Percentiles rank a stretch among this genome's conserved stretches.
Conservation (phyloP, 331 rosid species). For the Arachis monticola region DNA sequence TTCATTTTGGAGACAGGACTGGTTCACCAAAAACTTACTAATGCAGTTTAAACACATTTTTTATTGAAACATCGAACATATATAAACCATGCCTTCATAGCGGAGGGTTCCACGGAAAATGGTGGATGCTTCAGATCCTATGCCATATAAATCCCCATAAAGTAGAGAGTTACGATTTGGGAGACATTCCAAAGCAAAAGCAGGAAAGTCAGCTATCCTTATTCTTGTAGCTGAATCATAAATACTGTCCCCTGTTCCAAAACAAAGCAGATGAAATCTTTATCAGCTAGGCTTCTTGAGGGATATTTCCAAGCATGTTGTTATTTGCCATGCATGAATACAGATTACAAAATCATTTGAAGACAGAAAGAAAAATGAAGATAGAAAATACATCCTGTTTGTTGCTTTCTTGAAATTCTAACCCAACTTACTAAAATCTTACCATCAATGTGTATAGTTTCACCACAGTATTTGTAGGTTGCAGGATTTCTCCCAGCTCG, state of each 20-base stretch:
- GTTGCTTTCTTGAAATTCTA: slow-evolving; percentile 9
- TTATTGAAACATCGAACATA: slow-evolving; percentile 1
- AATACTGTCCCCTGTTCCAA: slow-evolving; percentile 65
- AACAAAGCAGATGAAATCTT: slow-evolving; percentile 18
- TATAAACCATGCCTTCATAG: slow-evolving; percentile 73
- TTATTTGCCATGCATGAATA: slow-evolving; percentile 7
- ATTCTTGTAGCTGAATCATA: slow-evolving; percentile 78
- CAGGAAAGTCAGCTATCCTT: slow-evolving; percentile 81
- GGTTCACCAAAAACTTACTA: slow-evolving; percentile 11
- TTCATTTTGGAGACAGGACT: neutral
- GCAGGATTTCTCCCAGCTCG: slow-evolving; percentile 91
- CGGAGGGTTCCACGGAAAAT: slow-evolving; percentile 96
- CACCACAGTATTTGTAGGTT: slow-evolving; percentile 65
- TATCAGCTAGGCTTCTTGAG: neutral
- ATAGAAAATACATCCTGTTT: neutral
- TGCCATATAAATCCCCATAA: slow-evolving; percentile 84
- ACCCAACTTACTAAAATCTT: slow-evolving; percentile 40
- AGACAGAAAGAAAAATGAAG: neutral
- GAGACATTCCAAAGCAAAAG: slow-evolving; percentile 88
- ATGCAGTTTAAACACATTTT: slow-evolving; percentile 15
- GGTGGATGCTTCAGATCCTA: slow-evolving; percentile 80
- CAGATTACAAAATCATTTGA: slow-evolving; percentile 18
- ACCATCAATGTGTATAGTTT: slow-evolving; percentile 82
- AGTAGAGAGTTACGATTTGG: slow-evolving; percentile 87
- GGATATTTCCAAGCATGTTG: slow-evolving; percentile 16